phyloP scores from a whole-genome alignment of 2,329 filamentous ascomycete genomes.

The Nothophoma quercina region DNA sequence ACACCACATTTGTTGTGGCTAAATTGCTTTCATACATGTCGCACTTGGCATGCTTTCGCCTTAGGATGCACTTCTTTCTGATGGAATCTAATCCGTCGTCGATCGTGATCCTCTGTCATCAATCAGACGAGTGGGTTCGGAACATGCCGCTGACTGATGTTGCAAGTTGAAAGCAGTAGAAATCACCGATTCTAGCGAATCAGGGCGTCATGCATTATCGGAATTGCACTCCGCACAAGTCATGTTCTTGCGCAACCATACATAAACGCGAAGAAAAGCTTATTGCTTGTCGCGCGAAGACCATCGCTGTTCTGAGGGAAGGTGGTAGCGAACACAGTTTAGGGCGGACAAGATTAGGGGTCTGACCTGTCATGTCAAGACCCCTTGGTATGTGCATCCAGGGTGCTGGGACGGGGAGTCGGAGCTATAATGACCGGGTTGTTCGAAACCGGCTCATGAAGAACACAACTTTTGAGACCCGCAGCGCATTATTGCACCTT shows the following conservation, averaged over 20 bases:
- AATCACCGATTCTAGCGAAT: not conserved
- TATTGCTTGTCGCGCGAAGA: not conserved
- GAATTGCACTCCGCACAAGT: slow-evolving; percentile 4
- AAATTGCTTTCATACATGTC: not conserved
- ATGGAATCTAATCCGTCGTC: not conserved
- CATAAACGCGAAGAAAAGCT: not conserved
- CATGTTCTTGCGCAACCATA: not conserved
- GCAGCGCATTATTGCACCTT: not conserved
- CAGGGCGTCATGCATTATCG: slow-evolving; percentile 7
- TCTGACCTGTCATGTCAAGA: slow-evolving; percentile 1
- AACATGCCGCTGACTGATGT: slow-evolving; percentile 1
- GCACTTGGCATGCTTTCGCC: not conserved
- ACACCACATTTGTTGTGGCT: not conserved
- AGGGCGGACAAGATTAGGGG: not conserved
- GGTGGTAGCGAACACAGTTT: not conserved
- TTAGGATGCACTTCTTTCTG: not conserved
- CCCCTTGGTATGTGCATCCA: not conserved
- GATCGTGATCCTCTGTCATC: not conserved
- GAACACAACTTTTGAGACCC: not conserved
- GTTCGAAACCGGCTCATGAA: not conserved
- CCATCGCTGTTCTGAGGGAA: not conserved
- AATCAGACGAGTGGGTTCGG: not conserved
- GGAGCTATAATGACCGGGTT: not conserved
- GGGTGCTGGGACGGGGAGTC: slow-evolving; percentile 3
- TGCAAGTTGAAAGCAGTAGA: not conserved